Evolutionary conservation across 2,329 filamentous ascomycete species (phyloP), one percentile per base, ranked within the genome.

Genomic region (Metarhizium rileyi): DNA sequence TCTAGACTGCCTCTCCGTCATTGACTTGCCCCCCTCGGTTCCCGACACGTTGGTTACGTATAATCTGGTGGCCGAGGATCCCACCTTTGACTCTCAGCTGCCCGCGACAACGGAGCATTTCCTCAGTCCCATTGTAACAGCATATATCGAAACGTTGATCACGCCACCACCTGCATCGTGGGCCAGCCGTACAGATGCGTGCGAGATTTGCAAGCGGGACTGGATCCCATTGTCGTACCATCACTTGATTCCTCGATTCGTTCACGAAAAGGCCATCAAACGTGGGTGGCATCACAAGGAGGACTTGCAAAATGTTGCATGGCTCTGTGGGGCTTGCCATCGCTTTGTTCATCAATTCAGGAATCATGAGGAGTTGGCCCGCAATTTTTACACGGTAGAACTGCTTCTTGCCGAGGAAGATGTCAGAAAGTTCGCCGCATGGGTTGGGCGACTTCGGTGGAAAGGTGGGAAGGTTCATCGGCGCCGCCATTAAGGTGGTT

Each of bases 251-350:
- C 89, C 89, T n/a, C 77, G 81, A 38, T 77, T 78, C 41, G 82
- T 88, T 52, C 88, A 94, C 65, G 81, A 77, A 7, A 88, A 89
- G 62, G 87, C 79, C 3, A 63, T 88, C 36, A 88, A 86, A 71
- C 73, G 87, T 40, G 85, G 84, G 1, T 94, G 88, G 88, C 86
- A 90, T 69, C 76, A 77, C 3, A 79, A 81, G 54, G 86, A 87
- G 64, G 78, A 82, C 67, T 64, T 94, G 64, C 81, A 87, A 59
- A 89, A 82, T 61, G 89, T 93, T 20, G 88, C 89, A 12, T 94
- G 88, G 88, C 67, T 95, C 56, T 94, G 89, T 66, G 75, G 87
- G 46, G 85, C 87, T 2, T 95, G 89, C 60, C 89, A 95, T 70
- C 80, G 77, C 40, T 90, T 88, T 62, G 87, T 94, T 63, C 89